Conservation (phyloP, 2,329 filamentous ascomycete species). For the Aureobasidium musti region DNA sequence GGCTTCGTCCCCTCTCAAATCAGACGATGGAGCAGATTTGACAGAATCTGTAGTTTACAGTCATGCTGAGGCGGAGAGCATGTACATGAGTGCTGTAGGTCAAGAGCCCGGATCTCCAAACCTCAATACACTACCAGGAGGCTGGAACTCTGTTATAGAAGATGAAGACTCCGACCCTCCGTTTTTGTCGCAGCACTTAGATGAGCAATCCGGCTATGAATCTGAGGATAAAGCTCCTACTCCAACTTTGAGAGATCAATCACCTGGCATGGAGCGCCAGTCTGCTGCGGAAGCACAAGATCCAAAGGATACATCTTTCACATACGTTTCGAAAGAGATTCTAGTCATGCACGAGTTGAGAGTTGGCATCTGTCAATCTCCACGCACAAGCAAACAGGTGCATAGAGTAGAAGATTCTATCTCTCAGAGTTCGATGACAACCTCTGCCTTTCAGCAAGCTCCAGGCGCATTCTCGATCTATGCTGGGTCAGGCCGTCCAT, state of each 20-base stretch:
- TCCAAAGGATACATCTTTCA: conserved; percentile 24
- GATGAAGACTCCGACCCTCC: conserved; percentile 19
- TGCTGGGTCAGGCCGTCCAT: conserved; percentile 39
- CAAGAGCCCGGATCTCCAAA: conserved; percentile 20
- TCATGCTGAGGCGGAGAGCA: conserved; percentile 79
- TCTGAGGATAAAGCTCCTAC: conserved; percentile 24
- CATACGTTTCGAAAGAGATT: conserved; percentile 15
- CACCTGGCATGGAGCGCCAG: background rate
- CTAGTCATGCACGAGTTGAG: background rate
- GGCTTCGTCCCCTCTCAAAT: background rate
- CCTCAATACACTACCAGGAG: conserved; percentile 3
- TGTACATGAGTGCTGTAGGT: conserved; percentile 75
- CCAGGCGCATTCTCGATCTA: conserved; percentile 54
- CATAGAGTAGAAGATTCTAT: background rate
- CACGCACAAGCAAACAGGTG: background rate
- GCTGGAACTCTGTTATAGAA: conserved; percentile 25
- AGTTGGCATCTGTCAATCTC: background rate
- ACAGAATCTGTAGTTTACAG: conserved; percentile 67
- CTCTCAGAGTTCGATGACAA: conserved; percentile 13
- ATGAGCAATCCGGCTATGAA: background rate
- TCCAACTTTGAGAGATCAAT: conserved; percentile 3
- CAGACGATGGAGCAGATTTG: conserved; percentile 34
- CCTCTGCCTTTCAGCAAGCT: conserved; percentile 38
- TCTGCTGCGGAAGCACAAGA: background rate
- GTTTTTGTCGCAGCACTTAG: conserved; percentile 24